Evolutionary conservation across 345 rosid genomes (phyloP).

Genomic region (Lepidium africanum): DNA sequence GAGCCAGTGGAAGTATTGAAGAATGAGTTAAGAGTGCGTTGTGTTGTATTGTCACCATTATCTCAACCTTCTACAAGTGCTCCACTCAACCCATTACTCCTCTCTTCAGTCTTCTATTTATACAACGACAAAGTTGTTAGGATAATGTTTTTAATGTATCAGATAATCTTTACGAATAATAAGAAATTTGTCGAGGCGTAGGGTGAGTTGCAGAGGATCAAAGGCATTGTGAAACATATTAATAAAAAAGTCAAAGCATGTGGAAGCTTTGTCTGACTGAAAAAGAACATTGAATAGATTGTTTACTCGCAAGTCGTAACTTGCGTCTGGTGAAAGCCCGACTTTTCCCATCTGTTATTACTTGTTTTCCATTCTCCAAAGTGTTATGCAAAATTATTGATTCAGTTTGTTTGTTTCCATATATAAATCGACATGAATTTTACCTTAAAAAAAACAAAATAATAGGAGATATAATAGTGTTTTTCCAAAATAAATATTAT

Average conservation of each 20-base stretch:
- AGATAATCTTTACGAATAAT: not conserved
- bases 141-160: not conserved
- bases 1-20: not conserved
- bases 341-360: not conserved
- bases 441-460: not conserved
- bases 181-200: not conserved
- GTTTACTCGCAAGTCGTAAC: constrained; percentile 7
- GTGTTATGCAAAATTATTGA: not conserved
- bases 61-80: constrained; percentile 1
- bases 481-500: no score
- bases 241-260: not conserved
- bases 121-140: no score
- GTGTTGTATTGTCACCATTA: constrained; percentile 1
- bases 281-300: constrained; percentile 2
- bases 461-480: no score
- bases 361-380: not conserved
- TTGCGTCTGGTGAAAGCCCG: not conserved
- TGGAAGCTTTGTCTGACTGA: constrained; percentile 18
- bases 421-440: not conserved
- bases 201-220: not conserved
- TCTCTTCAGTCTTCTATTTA: not conserved
- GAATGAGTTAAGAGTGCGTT: not conserved
- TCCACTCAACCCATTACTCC: constrained; percentile 1
- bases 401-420: not conserved
- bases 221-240: not conserved